Conservation (phyloP, 257 asterid genomes). For the Solanum piurae region DNA sequence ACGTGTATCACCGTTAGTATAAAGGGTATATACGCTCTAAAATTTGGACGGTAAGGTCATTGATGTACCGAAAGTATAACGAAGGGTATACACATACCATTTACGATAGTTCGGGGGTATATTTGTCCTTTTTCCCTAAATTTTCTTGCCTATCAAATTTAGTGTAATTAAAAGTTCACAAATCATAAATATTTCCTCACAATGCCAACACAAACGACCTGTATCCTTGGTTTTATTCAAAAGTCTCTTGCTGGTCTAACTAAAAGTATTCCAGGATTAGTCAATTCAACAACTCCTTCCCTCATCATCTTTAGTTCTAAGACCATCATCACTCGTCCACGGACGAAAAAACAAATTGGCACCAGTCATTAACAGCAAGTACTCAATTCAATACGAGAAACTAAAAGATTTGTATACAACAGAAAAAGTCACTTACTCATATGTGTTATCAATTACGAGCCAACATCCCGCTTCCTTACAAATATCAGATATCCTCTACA, state of each 20-base stretch:
- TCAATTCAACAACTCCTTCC: background rate
- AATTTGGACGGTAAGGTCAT: too few relatives aligned
- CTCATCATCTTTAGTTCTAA: background rate
- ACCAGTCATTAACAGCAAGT: background rate
- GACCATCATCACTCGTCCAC: background rate
- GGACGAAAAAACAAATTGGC: background rate
- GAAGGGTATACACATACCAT: too few relatives aligned
- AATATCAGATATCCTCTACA: conserved; percentile 76
- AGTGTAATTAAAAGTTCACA: background rate
- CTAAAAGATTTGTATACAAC: background rate
- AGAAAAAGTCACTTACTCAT: conserved; percentile 52
- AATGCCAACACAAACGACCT: background rate
- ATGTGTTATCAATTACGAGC: conserved; percentile 92
- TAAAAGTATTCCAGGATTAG: background rate
- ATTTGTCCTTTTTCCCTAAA: too few relatives aligned
- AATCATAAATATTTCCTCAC: background rate
- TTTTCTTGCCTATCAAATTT: background rate
- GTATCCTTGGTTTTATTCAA: background rate
- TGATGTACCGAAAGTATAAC: too few relatives aligned
- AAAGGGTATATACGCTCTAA: too few relatives aligned
- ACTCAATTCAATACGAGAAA: background rate
- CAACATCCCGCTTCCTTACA: conserved; percentile 86
- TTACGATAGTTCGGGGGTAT: too few relatives aligned
- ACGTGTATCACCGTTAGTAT: too few relatives aligned
- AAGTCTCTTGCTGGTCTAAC: background rate